These are phyloP conservation scores for Nicotiana noctiflora DNA, from an alignment of 257 asterid genomes.

Conservation along the genomic window DNA sequence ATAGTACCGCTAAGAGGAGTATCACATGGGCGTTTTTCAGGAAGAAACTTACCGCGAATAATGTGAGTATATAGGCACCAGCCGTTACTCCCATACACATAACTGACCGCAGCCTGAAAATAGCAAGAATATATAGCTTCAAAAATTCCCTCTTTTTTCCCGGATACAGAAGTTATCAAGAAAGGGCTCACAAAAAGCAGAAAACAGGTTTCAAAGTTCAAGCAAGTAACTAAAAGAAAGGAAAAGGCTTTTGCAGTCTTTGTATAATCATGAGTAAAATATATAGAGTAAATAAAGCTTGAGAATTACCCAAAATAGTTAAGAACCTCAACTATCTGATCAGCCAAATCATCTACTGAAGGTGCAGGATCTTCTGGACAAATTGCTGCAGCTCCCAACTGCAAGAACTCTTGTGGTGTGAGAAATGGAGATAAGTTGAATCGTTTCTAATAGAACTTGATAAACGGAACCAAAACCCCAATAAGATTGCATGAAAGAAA, in stretches of 20 bases:
- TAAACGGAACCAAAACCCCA: neutral
- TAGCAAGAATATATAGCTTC: slow-evolving; percentile 9
- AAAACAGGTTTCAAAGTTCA: neutral
- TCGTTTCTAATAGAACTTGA: neutral
- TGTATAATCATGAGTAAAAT: neutral
- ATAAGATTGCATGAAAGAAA: neutral
- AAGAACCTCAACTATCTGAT: slow-evolving; percentile 85
- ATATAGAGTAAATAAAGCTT: neutral
- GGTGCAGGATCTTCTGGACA: slow-evolving; percentile 49
- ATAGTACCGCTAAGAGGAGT: neutral
- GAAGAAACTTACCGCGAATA: slow-evolving; percentile 62
- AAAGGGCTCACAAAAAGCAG: neutral
- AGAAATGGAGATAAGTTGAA: slow-evolving; percentile 27
- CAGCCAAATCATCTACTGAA: slow-evolving; percentile 69
- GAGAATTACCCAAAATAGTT: slow-evolving; percentile 63
- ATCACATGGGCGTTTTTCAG: neutral
- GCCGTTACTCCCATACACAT: slow-evolving; percentile 96
- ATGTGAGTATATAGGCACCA: slow-evolving; percentile 83
- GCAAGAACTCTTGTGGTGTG: slow-evolving; percentile 74
- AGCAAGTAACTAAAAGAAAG: neutral
- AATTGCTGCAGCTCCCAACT: slow-evolving; percentile 93
- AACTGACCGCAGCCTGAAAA: slow-evolving; percentile 79
- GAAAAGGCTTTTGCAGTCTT: neutral
- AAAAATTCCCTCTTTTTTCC: neutral
- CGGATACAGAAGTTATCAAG: slow-evolving; percentile 3